Conservation (phyloP, 2,329 filamentous ascomycete species). For the Didymella pinodella region DNA sequence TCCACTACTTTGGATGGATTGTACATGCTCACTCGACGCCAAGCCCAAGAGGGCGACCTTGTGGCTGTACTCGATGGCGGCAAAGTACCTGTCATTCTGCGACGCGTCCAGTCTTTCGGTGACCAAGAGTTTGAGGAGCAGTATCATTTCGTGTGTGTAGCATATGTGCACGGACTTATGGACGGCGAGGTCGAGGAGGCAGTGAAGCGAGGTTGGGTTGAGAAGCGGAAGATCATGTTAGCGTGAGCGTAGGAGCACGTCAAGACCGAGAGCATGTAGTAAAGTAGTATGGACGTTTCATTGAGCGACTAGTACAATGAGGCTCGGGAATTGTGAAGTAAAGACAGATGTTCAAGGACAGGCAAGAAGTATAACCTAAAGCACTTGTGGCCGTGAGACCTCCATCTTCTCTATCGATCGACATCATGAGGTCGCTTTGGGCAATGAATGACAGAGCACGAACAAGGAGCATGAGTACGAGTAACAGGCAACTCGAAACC, state of each 20-base stretch:
- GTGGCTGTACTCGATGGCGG: conserved; percentile 1
- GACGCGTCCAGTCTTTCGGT: not conserved
- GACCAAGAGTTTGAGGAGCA: not conserved
- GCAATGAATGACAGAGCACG: not conserved
- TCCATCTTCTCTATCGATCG: conserved; percentile 27
- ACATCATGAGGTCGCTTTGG: conserved; percentile 13
- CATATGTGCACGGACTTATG: not conserved
- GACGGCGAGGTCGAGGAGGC: conserved; percentile 4
- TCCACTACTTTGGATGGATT: not conserved
- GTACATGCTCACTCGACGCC: conserved; percentile 1
- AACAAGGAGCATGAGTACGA: not conserved
- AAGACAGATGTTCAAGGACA: not conserved
- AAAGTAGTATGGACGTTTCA: not conserved
- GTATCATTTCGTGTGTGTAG: not conserved
- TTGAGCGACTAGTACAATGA: not conserved
- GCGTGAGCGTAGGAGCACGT: not conserved
- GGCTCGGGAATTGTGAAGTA: not conserved
- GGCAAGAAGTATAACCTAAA: not conserved
- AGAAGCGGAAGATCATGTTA: not conserved
- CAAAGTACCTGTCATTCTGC: conserved; percentile 2
- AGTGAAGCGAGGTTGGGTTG: not conserved
- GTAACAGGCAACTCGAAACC: not conserved
- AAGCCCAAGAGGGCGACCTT: not conserved
- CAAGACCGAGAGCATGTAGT: not conserved
- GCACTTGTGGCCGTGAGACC: conserved; percentile 34